A percentile compares a stretch with the other conserved stretches of the same genome.
Evolutionary conservation across 1,284 basidiomycete species (phyloP).

Genomic region (Tremellales sp.): DNA sequence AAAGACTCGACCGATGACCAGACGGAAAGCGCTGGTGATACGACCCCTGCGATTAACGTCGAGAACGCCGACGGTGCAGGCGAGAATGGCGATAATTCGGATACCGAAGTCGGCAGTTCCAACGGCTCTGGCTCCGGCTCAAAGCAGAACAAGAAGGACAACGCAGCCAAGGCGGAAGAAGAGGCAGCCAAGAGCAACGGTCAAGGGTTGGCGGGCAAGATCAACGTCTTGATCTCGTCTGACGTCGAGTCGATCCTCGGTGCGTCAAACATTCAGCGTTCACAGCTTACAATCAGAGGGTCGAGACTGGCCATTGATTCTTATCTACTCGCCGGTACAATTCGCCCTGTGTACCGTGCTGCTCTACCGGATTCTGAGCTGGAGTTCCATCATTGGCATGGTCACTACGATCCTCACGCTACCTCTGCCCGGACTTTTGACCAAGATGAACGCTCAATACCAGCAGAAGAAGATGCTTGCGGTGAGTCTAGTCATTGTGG

Average conservation of each 20-base stretch:
- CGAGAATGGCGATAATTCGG: background rate
- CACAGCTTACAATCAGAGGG: slow-evolving; percentile 12
- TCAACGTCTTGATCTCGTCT: slow-evolving; percentile 56
- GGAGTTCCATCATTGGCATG: slow-evolving; percentile 57
- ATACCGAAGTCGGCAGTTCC: slow-evolving; percentile 24
- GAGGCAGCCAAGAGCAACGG: slow-evolving; percentile 26
- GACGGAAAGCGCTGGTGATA: slow-evolving; percentile 7
- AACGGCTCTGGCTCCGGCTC: slow-evolving; percentile 9
- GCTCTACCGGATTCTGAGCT: slow-evolving; percentile 45
- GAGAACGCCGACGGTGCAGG: slow-evolving; percentile 7
- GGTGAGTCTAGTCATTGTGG: slow-evolving; percentile 25
- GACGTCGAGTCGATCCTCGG: slow-evolving; percentile 48
- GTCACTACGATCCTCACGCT: slow-evolving; percentile 53
- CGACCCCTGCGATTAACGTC: slow-evolving; percentile 21
- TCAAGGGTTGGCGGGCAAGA: slow-evolving; percentile 56
- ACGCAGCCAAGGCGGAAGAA: slow-evolving; percentile 13
- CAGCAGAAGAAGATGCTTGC: slow-evolving; percentile 41
- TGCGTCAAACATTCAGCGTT: slow-evolving; percentile 14
- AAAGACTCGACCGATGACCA: slow-evolving; percentile 34
- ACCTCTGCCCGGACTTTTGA: slow-evolving; percentile 53
- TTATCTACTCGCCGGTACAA: slow-evolving; percentile 43
- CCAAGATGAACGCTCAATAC: slow-evolving; percentile 34
- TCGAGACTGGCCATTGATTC: slow-evolving; percentile 41
- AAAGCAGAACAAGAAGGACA: slow-evolving; percentile 15
- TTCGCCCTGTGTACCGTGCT: slow-evolving; percentile 36